Evolutionary conservation across 352 stramenopile species (phyloP).

Genomic region (Phytophthora nicotianae): DNA sequence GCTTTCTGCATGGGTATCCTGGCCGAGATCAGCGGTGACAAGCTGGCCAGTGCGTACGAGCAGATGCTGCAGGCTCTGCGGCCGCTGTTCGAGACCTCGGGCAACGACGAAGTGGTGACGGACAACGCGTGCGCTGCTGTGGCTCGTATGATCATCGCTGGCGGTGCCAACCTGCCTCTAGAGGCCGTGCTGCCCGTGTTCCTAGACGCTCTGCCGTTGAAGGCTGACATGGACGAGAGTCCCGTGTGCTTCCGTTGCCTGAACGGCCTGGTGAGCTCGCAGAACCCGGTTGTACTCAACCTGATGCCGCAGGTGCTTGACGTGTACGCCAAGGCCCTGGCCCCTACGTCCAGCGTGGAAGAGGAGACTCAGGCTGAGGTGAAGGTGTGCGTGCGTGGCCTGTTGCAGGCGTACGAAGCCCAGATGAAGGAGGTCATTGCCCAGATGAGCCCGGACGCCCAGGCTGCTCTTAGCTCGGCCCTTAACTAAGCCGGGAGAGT

Average conservation of each 20-base stretch:
- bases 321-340: slow-evolving; percentile 82
- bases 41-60: slow-evolving; percentile 87
- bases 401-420: slow-evolving; percentile 69
- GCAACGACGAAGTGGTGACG: slow-evolving; percentile 86
- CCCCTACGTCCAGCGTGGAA: slow-evolving; percentile 63
- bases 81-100: slow-evolving; percentile 90
- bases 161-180: slow-evolving; percentile 82
- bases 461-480: slow-evolving; percentile 66
- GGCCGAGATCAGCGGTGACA: slow-evolving; percentile 79
- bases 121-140: slow-evolving; percentile 95
- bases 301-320: slow-evolving; percentile 78
- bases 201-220: slow-evolving; percentile 93
- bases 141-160: slow-evolving; percentile 92
- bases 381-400: slow-evolving; percentile 65
- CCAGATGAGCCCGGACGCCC: slow-evolving; percentile 74
- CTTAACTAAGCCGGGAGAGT: slow-evolving; percentile 43
- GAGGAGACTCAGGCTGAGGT: slow-evolving; percentile 80
- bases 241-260: slow-evolving; percentile 95
- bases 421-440: slow-evolving; percentile 84
- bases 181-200: slow-evolving; percentile 95
- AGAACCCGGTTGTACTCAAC: slow-evolving; percentile 81
- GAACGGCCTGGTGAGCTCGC: slow-evolving; percentile 91
- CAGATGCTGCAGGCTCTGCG: slow-evolving; percentile 91
- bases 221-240: slow-evolving; percentile 97
- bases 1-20: slow-evolving; percentile 95